Base-by-base conservation (phyloP, 805 yeast genomes). In the Lachancea sp. region DNA sequence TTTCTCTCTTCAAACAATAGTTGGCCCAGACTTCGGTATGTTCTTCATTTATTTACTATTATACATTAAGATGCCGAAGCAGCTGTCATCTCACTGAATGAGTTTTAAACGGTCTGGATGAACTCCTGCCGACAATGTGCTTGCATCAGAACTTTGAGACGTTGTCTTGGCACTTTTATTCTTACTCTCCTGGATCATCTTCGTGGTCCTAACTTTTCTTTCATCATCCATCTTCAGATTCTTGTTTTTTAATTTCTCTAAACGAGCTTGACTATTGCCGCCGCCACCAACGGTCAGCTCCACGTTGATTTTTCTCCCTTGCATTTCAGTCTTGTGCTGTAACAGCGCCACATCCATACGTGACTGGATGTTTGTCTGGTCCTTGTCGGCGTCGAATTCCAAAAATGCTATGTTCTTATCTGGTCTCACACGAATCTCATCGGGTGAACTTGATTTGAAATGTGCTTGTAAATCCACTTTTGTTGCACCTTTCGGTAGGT, bases 251-350 rank as follows among this genome's bases (percentile, higher is more conserved):
- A 92, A 71, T 63, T 92, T 92, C 41, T 75, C 72, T 34, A 76
- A 52, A 55, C 94, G 68, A 30, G 67, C 71, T 43, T 72, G 67
- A 8, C 94, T 79, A 60, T 90, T 90, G 42, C 97, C 97, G 35
- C 98, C 98, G 30, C 98, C 98, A 42, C 98, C 98, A 37, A 87
- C 98, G 2, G 97, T 92, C 52, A 92, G 71, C 61, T 92, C 98
- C 25, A 92, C 97, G 56, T 92, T 92, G 55, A 92, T 89, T 60
- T 80, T 86, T 50, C 96, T 72, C 32, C 74, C 71, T 42, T 76
- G 72, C 48, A 90, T 58, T 8, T 68, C 53, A 3, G 90, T 71
- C 62, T 86, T 95, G 61, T 92, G 96, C 70, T 84, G 74, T 47
- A 82, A 70, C 51, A 92, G 69, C 0, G 97, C 97, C 34, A 76